These are phyloP conservation scores for Vicia sativa DNA, from an alignment of 306 rosid species.

Conservation along the genomic window DNA sequence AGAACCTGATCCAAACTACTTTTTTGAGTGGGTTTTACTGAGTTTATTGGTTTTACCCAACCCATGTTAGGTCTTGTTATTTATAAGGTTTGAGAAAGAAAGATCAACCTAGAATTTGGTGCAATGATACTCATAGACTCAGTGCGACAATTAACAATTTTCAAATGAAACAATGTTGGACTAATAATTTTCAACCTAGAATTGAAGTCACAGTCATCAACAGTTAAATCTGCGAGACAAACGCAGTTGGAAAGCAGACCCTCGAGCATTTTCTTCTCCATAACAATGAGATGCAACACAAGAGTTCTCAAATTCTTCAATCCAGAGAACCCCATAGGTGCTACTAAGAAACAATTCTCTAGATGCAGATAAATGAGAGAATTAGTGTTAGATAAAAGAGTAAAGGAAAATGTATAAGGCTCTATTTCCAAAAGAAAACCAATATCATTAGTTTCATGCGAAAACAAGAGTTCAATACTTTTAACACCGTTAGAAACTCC, in stretches of 20 bases:
- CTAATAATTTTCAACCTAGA: neutral
- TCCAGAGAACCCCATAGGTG: neutral
- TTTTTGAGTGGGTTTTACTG: no score
- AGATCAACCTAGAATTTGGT: no score
- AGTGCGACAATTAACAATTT: neutral
- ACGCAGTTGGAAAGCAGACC: neutral
- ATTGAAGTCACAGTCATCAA: neutral
- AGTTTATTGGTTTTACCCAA: no score
- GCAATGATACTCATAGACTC: no score
- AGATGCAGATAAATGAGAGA: neutral
- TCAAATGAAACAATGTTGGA: neutral
- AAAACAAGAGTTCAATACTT: neutral
- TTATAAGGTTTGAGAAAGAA: no score
- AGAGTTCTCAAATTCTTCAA: slow-evolving; percentile 3
- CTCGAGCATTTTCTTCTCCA: neutral
- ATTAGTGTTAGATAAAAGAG: neutral
- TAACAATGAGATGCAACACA: neutral
- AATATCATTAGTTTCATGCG: neutral
- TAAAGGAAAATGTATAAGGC: neutral
- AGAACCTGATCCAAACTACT: no score
- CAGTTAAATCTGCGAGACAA: neutral
- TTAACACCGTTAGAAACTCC: neutral
- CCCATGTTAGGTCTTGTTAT: no score
- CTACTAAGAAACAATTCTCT: neutral
- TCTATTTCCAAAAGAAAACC: neutral